Evolutionary conservation across 1,284 basidiomycete genomes (phyloP).

Genomic region (Leccinum subrobustum): DNA sequence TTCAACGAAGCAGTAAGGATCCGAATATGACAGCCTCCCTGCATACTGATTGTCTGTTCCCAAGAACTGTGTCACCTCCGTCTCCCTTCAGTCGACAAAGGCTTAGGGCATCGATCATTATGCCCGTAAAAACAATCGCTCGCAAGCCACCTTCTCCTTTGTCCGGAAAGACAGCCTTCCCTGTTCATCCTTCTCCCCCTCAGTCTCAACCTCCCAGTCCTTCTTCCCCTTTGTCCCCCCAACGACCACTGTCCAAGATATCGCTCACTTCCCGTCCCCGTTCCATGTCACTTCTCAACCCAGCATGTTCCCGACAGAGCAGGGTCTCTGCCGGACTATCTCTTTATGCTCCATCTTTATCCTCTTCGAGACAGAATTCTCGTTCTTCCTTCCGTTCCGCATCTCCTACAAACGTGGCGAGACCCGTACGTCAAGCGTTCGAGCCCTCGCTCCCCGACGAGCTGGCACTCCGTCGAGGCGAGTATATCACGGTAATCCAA

Average conservation of each 20-base stretch:
- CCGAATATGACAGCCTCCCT: background rate
- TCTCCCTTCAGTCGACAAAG: slow-evolving; percentile 45
- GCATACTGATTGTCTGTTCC: slow-evolving; percentile 6
- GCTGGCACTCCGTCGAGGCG: slow-evolving; percentile 52
- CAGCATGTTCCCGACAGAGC: slow-evolving; percentile 14
- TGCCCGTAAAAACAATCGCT: slow-evolving; percentile 49
- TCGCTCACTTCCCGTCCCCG: slow-evolving; percentile 31
- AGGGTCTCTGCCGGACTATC: slow-evolving; percentile 27
- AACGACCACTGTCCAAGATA: slow-evolving; percentile 2
- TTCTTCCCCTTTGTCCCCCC: slow-evolving; percentile 35
- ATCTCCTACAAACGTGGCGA: slow-evolving; percentile 37
- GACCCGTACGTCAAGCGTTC: slow-evolving; percentile 62
- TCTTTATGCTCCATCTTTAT: slow-evolving; percentile 16
- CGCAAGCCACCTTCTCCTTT: slow-evolving; percentile 32
- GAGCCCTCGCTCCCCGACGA: slow-evolving; percentile 70
- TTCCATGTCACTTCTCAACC: slow-evolving; percentile 11
- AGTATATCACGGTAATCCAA: slow-evolving; percentile 57
- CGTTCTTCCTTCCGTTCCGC: slow-evolving; percentile 32
- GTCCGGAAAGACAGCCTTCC: slow-evolving; percentile 30
- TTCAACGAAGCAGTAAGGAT: slow-evolving; percentile 15
- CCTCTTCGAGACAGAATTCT: slow-evolving; percentile 3
- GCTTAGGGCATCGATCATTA: slow-evolving; percentile 44
- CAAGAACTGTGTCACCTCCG: slow-evolving; percentile 12
- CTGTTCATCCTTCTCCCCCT: slow-evolving; percentile 32
- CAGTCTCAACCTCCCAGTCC: slow-evolving; percentile 33